phyloP scores from a whole-genome alignment of 1,139 yeast genomes.

The Debaryomycetaceae sp. region DNA sequence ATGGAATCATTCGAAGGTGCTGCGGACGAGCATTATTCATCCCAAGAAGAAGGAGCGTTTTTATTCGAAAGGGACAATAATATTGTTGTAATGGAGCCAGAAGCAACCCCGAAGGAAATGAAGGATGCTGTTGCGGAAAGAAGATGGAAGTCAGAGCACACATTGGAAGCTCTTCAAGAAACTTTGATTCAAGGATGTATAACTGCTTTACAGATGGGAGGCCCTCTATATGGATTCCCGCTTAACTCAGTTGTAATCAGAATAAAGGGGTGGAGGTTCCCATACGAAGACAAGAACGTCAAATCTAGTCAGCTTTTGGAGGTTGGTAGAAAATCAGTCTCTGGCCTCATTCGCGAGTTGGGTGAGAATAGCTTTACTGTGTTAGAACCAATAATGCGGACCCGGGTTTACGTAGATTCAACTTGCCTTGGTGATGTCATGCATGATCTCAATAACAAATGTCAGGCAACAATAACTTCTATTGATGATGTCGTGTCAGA shows the following conservation, averaged over 20 bases:
- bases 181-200: constrained; percentile 56
- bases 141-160: constrained; percentile 50
- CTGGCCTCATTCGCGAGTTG: constrained; percentile 18
- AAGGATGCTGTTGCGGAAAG: constrained; percentile 27
- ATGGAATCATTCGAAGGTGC: constrained; percentile 54
- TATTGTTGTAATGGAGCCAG: constrained; percentile 28
- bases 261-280: constrained; percentile 50
- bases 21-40: constrained; percentile 29
- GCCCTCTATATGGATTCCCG: constrained; percentile 61
- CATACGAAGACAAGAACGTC: constrained; percentile 45
- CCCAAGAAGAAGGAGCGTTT: constrained; percentile 40
- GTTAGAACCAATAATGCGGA: constrained; percentile 85
- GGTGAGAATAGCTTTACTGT: constrained; percentile 42
- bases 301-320: constrained; percentile 25
- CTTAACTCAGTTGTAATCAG: constrained; percentile 59
- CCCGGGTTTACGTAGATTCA: constrained; percentile 64
- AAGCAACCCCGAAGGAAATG: constrained; percentile 27
- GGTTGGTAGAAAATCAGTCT: constrained; percentile 28
- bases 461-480: constrained; percentile 66
- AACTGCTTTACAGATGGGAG: constrained; percentile 78
- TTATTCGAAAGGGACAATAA: constrained; percentile 36
- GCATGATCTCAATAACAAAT: constrained; percentile 66
- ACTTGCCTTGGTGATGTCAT: constrained; percentile 79
- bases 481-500: constrained; percentile 57
- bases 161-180: constrained; percentile 51